Evolutionary conservation across 139 green algal genomes (phyloP).

Genomic region (Pseudopediastrum boryanum): DNA sequence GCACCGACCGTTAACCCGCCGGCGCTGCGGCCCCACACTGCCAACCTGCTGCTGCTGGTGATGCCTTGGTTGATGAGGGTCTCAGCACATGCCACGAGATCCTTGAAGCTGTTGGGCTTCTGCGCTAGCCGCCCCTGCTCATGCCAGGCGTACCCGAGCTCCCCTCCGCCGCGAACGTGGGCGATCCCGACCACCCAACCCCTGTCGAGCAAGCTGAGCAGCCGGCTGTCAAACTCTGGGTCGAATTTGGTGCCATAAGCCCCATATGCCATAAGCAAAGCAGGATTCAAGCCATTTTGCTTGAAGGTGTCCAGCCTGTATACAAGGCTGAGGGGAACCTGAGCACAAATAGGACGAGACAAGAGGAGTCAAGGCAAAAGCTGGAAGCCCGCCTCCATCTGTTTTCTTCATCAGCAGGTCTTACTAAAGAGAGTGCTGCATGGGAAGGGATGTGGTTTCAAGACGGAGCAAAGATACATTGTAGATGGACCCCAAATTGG

Average conservation of each 20-base stretch:
- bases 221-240: constrained; percentile 53
- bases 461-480: too few relatives aligned
- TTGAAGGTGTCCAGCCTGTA: constrained; percentile 45
- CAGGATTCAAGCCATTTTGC: constrained; percentile 26
- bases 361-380: too few relatives aligned
- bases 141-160: constrained; percentile 86
- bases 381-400: too few relatives aligned
- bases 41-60: constrained; percentile 55
- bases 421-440: too few relatives aligned
- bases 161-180: constrained; percentile 83
- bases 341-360: too few relatives aligned
- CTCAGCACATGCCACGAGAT: constrained; percentile 80
- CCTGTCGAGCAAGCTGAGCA: constrained; percentile 77
- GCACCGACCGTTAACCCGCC: constrained; percentile 80
- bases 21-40: constrained; percentile 74
- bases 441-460: too few relatives aligned
- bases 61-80: constrained; percentile 64
- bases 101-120: constrained; percentile 84
- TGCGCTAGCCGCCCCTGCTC: constrained; percentile 76
- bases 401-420: too few relatives aligned
- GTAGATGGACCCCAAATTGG: too few relatives aligned
- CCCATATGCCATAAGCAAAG: constrained; percentile 49
- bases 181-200: constrained; percentile 82
- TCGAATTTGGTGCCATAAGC: constrained; percentile 73
- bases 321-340: constrained; percentile 72